A percentile compares a stretch with the other conserved stretches of the same genome.
Evolutionary conservation across 495 filamentous ascomycete species (phyloP).

Genomic region (Trichocladium antarcticum): DNA sequence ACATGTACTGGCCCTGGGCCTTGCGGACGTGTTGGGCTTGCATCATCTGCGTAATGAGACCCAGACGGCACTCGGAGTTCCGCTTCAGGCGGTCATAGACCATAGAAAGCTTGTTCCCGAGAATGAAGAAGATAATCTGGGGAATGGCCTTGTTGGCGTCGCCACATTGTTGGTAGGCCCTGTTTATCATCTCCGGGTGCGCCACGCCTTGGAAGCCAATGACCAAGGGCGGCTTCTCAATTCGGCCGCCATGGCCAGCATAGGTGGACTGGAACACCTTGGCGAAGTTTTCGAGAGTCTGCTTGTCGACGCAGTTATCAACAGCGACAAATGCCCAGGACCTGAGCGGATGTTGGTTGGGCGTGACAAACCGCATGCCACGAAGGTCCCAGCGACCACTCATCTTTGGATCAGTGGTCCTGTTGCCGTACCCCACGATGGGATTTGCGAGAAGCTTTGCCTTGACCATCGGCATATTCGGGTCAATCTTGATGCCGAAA

Average conservation of each 20-base stretch:
- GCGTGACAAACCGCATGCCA: conserved; percentile 57
- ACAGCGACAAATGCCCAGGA: conserved; percentile 54
- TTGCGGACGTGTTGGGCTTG: conserved; percentile 51
- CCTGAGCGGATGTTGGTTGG: conserved; percentile 48
- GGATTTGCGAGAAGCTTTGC: conserved; percentile 65
- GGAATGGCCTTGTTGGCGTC: conserved; percentile 19
- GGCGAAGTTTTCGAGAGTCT: conserved; percentile 45
- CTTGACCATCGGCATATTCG: conserved; percentile 48
- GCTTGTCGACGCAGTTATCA: conserved; percentile 22
- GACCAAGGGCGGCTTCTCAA: conserved; percentile 35
- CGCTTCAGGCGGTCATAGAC: conserved; percentile 74
- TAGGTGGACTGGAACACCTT: conserved; percentile 52
- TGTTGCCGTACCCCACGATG: conserved; percentile 50
- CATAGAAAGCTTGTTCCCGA: conserved; percentile 52
- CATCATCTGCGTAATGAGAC: conserved; percentile 61
- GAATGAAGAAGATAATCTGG: conserved; percentile 61
- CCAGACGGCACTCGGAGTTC: conserved; percentile 68
- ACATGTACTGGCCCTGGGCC: conserved; percentile 61
- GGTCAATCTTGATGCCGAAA: conserved; percentile 59
- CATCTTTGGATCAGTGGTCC: conserved; percentile 40
- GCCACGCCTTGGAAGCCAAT: background rate
- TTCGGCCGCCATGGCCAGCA: conserved; percentile 56
- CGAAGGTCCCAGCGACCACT: conserved; percentile 78
- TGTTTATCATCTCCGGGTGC: conserved; percentile 17
- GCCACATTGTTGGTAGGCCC: conserved; percentile 12